These are phyloP conservation scores for Vitis labrusca DNA, from an alignment of 164 flowering plant species.

Conservation along the genomic window DNA sequence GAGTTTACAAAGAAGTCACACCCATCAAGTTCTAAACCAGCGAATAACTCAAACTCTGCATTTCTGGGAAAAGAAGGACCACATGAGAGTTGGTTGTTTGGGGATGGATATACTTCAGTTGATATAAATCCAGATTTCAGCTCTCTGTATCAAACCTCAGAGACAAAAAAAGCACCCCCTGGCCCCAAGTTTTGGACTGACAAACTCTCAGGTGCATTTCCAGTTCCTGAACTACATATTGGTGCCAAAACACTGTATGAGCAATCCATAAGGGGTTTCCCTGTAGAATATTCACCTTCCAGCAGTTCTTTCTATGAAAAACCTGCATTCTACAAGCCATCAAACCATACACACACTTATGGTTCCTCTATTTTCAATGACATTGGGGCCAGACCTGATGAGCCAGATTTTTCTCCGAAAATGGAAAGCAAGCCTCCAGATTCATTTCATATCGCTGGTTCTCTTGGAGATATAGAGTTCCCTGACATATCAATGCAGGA, in stretches of 20 bases:
- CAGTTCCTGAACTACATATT: constrained; percentile 16
- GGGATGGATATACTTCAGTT: constrained; percentile 24
- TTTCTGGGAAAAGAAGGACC: constrained; percentile 22
- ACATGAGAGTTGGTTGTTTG: constrained; percentile 19
- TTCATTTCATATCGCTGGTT: constrained; percentile 17
- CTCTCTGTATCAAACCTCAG: constrained; percentile 20
- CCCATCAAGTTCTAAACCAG: constrained; percentile 19
- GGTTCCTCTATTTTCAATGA: constrained; percentile 22
- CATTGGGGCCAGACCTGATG: constrained; percentile 10
- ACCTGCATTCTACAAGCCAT: constrained; percentile 20
- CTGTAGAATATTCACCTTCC: constrained; percentile 22
- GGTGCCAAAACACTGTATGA: constrained; percentile 12
- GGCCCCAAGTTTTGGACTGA: constrained; percentile 15
- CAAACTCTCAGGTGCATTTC: constrained; percentile 25
- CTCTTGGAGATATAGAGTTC: constrained; percentile 14
- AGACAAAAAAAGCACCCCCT: constrained; percentile 13
- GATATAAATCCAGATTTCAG: constrained; percentile 19
- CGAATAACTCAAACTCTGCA: constrained; percentile 7
- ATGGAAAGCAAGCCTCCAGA: constrained; percentile 14
- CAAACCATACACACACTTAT: constrained; percentile 10
- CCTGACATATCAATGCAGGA: constrained; percentile 19
- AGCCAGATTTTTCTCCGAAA: constrained; percentile 19
- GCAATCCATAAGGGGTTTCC: constrained; percentile 19
- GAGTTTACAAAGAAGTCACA: constrained; percentile 15
- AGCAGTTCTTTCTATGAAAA: constrained; percentile 17